phyloP scores from a whole-genome alignment of 1,139 yeast species.

The Candida glucosophila region DNA sequence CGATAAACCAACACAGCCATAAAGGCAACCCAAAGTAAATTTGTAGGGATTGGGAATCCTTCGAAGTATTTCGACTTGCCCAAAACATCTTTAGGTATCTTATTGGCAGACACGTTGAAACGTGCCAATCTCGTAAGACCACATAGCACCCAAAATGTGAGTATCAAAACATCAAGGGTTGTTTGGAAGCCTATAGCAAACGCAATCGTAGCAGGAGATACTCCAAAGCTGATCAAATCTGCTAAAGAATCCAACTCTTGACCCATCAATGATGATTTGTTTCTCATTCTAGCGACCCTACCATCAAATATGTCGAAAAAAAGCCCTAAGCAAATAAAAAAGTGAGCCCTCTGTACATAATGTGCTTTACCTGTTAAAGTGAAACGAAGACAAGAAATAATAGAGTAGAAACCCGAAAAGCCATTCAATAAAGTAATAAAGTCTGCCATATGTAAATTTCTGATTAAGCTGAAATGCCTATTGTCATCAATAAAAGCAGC shows the following conservation, averaged over 20 bases:
- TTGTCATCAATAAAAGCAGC: conserved; percentile 70
- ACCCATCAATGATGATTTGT: conserved; percentile 89
- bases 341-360: conserved; percentile 83
- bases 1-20: conserved; percentile 61
- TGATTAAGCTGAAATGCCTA: conserved; percentile 67
- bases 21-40: conserved; percentile 60
- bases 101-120: conserved; percentile 88
- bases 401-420: conserved; percentile 81
- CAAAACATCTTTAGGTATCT: conserved; percentile 76
- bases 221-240: conserved; percentile 87
- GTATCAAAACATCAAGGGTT: conserved; percentile 65
- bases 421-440: conserved; percentile 90
- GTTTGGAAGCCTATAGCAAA: conserved; percentile 86
- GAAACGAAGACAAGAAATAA: conserved; percentile 76
- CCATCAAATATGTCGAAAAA: conserved; percentile 97
- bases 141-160: conserved; percentile 83
- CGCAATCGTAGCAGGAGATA: conserved; percentile 88
- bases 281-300: conserved; percentile 88
- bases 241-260: conserved; percentile 96
- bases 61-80: conserved; percentile 85
- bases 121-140: conserved; percentile 92
- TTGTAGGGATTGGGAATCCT: conserved; percentile 93
- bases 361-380: conserved; percentile 57
- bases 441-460: conserved; percentile 91
- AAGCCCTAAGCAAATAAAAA: conserved; percentile 78